A percentile compares a stretch with the other conserved stretches of the same genome.
Evolutionary conservation across 352 stramenopile genomes (phyloP).

Genomic region (Halophytophthora polymorphica): DNA sequence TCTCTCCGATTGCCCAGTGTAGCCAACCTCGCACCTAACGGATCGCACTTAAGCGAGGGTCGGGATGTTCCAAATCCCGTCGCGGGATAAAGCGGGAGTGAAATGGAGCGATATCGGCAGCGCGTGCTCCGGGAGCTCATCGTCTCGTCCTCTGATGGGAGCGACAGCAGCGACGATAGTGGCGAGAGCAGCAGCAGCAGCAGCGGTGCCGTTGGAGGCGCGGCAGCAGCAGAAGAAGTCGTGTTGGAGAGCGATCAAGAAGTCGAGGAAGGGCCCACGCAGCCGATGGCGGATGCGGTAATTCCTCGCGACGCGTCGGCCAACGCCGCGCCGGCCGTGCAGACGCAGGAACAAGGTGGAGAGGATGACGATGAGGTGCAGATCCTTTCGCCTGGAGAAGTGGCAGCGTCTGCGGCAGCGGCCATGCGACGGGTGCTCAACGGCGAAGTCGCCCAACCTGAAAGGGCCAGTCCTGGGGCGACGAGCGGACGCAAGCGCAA

Average conservation of each 20-base stretch:
- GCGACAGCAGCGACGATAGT: not conserved
- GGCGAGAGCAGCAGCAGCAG: not conserved
- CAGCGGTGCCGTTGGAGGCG: not conserved
- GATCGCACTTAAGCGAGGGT: too few relatives aligned
- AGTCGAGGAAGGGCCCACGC: not conserved
- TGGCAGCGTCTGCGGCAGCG: slow-evolving; percentile 15
- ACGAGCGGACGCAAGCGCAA: slow-evolving; percentile 26
- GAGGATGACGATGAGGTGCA: slow-evolving; percentile 35
- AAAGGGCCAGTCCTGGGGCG: not conserved
- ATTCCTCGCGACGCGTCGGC: not conserved
- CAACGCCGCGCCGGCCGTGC: not conserved
- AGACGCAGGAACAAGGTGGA: slow-evolving; percentile 5
- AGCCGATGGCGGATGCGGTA: not conserved
- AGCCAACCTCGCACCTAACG: too few relatives aligned
- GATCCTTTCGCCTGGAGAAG: slow-evolving; percentile 23
- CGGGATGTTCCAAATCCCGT: too few relatives aligned
- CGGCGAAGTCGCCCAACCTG: slow-evolving; percentile 1
- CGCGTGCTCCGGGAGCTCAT: not conserved
- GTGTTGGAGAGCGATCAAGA: not conserved
- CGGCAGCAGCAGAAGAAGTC: not conserved
- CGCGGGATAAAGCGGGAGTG: too few relatives aligned
- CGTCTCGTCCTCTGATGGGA: not conserved
- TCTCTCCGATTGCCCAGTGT: too few relatives aligned
- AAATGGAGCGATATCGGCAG: too few relatives aligned
- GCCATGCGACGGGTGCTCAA: slow-evolving; percentile 7